Percentiles rank a stretch among this genome's conserved stretches.
phyloP scores from a whole-genome alignment of 2,329 filamentous ascomycete species.

The Elsinoe australis region DNA sequence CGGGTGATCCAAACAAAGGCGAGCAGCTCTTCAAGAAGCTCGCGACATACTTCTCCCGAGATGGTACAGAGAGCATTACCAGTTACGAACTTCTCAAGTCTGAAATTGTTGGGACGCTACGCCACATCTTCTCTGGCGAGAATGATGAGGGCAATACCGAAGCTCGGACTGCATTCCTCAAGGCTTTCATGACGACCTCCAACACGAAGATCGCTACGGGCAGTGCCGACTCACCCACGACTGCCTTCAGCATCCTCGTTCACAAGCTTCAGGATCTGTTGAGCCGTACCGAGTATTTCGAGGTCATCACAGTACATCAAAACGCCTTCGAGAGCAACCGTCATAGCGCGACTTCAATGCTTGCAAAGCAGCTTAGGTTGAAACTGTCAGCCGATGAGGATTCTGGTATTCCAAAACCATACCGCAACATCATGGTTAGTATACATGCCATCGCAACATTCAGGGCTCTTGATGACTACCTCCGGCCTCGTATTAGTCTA shows the following conservation, averaged over 20 bases:
- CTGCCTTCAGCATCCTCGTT: constrained; percentile 82
- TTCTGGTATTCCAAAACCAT: constrained; percentile 78
- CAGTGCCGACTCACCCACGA: constrained; percentile 61
- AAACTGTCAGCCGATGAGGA: constrained; percentile 84
- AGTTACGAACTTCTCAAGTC: constrained; percentile 91
- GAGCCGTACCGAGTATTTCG: constrained; percentile 95
- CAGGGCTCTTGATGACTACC: constrained; percentile 91
- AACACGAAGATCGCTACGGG: constrained; percentile 55
- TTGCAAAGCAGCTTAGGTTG: constrained; percentile 88
- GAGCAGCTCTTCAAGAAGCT: constrained; percentile 64
- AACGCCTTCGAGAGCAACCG: constrained; percentile 84
- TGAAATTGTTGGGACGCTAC: constrained; percentile 73
- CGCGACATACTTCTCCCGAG: constrained; percentile 77
- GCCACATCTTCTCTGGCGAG: constrained; percentile 71
- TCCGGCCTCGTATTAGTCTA: constrained; percentile 78
- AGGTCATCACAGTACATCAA: constrained; percentile 90
- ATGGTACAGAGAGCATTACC: constrained; percentile 86
- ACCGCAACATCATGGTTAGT: constrained; percentile 93
- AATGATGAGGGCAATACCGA: constrained; percentile 48
- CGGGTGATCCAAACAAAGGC: constrained; percentile 38
- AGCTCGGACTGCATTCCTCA: constrained; percentile 75
- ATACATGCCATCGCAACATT: constrained; percentile 98
- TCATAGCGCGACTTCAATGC: constrained; percentile 87
- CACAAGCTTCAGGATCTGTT: constrained; percentile 93
- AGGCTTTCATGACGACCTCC: constrained; percentile 81